Conservation (phyloP, 768 basidiomycete species). For the Mycena floridula region DNA sequence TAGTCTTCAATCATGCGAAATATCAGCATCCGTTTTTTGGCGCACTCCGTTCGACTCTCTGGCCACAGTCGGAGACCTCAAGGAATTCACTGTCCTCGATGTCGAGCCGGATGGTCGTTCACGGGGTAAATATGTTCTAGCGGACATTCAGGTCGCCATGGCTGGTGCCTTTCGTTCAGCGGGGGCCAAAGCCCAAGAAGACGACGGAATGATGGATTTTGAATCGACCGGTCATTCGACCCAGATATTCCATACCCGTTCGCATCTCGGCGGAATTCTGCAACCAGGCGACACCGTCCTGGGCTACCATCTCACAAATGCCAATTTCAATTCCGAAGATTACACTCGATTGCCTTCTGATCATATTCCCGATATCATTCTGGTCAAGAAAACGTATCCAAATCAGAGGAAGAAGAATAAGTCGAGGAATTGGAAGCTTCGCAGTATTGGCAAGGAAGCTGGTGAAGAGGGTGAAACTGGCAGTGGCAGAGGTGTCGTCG, state of each 20-base stretch:
- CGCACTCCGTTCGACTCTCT: slow-evolving; percentile 84
- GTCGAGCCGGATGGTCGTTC: slow-evolving; percentile 67
- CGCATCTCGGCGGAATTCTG: slow-evolving; percentile 86
- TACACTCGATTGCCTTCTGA: slow-evolving; percentile 62
- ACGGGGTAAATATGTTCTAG: slow-evolving; percentile 62
- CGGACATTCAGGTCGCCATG: slow-evolving; percentile 86
- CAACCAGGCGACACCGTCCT: slow-evolving; percentile 94
- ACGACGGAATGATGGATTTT: slow-evolving; percentile 52
- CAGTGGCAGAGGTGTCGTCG: slow-evolving; percentile 78
- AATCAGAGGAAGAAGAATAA: slow-evolving; percentile 88
- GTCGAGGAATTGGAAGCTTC: slow-evolving; percentile 79
- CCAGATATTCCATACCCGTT: slow-evolving; percentile 92
- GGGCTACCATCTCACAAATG: slow-evolving; percentile 82
- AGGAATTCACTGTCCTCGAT: slow-evolving; percentile 94
- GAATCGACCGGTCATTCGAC: slow-evolving; percentile 54
- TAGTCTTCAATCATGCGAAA: slow-evolving; percentile 79
- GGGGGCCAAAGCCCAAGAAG: slow-evolving; percentile 25
- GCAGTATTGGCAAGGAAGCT: slow-evolving; percentile 88
- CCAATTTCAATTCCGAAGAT: slow-evolving; percentile 91
- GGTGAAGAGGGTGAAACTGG: slow-evolving; percentile 83
- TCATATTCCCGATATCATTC: slow-evolving; percentile 84
- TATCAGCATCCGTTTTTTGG: slow-evolving; percentile 81
- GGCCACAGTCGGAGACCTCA: slow-evolving; percentile 75
- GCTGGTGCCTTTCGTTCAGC: slow-evolving; percentile 71
- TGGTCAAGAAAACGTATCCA: slow-evolving; percentile 94